These are phyloP conservation scores for Pseudogymnoascus sp. DNA, from an alignment of 2,329 filamentous ascomycete species.

Conservation along the genomic window DNA sequence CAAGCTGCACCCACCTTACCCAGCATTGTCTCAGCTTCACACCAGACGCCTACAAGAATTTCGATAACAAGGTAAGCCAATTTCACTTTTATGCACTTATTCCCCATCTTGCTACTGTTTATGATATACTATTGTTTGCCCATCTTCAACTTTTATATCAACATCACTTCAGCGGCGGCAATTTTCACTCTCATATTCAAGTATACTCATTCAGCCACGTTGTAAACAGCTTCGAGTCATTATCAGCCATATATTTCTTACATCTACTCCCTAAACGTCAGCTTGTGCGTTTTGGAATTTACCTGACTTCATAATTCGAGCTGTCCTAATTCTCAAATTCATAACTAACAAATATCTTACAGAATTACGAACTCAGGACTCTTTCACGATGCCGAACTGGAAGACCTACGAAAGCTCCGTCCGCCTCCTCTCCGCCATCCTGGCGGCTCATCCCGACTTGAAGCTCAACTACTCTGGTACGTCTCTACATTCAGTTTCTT, in stretches of 20 bases:
- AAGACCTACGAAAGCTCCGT: conserved; percentile 50
- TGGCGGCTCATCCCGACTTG: conserved; percentile 46
- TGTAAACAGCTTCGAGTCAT: not conserved
- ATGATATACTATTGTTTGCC: not conserved
- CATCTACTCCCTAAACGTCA: not conserved
- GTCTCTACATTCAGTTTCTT: conserved; percentile 22
- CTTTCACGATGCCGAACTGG: conserved; percentile 45
- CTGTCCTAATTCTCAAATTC: not conserved
- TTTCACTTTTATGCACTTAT: not conserved
- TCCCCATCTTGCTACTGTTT: not conserved
- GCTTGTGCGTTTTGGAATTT: not conserved
- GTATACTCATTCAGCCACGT: not conserved
- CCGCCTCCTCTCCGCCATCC: conserved; percentile 51
- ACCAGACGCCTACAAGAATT: not conserved
- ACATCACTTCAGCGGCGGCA: not conserved
- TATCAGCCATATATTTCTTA: not conserved
- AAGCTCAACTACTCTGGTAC: conserved; percentile 56
- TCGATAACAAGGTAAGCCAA: not conserved
- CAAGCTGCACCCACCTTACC: not conserved
- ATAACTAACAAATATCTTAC: not conserved
- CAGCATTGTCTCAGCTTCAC: not conserved
- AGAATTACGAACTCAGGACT: not conserved
- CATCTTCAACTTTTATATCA: not conserved
- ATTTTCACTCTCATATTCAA: not conserved
- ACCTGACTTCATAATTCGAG: not conserved